A percentile compares a stretch with the other conserved stretches of the same genome.
phyloP scores from a whole-genome alignment of 345 rosid genomes.

The Moringa oleifera region DNA sequence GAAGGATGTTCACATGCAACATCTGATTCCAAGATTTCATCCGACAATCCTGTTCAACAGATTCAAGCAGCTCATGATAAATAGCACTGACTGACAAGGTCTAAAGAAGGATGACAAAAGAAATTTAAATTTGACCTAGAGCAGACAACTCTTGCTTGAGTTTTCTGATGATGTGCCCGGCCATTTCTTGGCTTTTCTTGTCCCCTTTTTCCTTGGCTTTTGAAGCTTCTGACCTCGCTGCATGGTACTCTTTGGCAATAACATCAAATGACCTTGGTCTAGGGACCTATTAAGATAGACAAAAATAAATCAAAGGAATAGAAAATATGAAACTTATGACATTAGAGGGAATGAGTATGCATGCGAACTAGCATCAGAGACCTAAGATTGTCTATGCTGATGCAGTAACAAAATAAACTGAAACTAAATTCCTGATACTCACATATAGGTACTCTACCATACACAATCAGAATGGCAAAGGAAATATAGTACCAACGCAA shows the following conservation, averaged over 20 bases:
- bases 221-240: conserved; percentile 66
- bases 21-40: conserved; percentile 51
- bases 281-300: conserved; percentile 32
- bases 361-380: background rate
- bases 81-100: conserved; percentile 16
- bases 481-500: too few species aligned
- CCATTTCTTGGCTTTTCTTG: conserved; percentile 63
- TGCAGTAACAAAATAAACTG: too few species aligned
- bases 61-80: conserved; percentile 28
- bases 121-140: conserved; percentile 47
- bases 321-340: background rate
- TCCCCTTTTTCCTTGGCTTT: conserved; percentile 71
- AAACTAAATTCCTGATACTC: too few species aligned
- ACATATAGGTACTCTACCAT: too few species aligned
- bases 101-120: conserved; percentile 14
- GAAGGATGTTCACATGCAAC: conserved; percentile 36
- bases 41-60: conserved; percentile 64
- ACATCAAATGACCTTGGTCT: conserved; percentile 60
- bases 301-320: conserved; percentile 2
- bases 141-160: conserved; percentile 89
- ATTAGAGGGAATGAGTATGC: background rate
- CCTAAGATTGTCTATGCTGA: too few species aligned
- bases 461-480: too few species aligned
- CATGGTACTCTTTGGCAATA: conserved; percentile 61
- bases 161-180: conserved; percentile 60